Evolutionary conservation across 2,329 filamentous ascomycete species (phyloP).

Genomic region (Emericellopsis atlantica): DNA sequence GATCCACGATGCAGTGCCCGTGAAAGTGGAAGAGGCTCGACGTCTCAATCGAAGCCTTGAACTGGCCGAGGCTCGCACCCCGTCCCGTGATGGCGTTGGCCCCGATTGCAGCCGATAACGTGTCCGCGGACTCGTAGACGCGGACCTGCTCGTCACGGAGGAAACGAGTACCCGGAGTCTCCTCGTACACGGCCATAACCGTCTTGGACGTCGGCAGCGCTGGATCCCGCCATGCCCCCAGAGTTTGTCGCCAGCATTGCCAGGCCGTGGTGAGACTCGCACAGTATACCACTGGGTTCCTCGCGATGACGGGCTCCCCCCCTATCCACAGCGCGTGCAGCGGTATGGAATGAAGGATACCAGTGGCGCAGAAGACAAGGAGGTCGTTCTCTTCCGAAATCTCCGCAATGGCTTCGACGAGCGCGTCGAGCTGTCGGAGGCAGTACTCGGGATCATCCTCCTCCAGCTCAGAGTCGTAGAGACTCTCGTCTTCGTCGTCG

Average conservation of each 20-base stretch:
- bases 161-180: background rate
- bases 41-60: background rate
- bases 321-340: slow-evolving; percentile 2
- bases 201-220: background rate
- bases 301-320: background rate
- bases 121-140: background rate
- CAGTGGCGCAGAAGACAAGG: slow-evolving; percentile 2
- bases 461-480: background rate
- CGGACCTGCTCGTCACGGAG: background rate
- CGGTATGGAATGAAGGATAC: slow-evolving; percentile 2
- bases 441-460: slow-evolving; percentile 1
- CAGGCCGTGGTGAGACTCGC: slow-evolving; percentile 1
- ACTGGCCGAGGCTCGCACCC: background rate
- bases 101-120: background rate
- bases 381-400: background rate
- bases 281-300: slow-evolving; percentile 3
- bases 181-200: background rate
- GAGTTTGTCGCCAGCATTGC: slow-evolving; percentile 1
- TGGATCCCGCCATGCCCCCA: too few relatives aligned
- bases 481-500: background rate
- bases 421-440: slow-evolving; percentile 1
- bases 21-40: slow-evolving; percentile 1
- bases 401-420: slow-evolving; percentile 1
- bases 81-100: background rate
- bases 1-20: slow-evolving; percentile 2